Evolutionary conservation across 306 rosid species (phyloP).

Genomic region (Vigna hirtella): DNA sequence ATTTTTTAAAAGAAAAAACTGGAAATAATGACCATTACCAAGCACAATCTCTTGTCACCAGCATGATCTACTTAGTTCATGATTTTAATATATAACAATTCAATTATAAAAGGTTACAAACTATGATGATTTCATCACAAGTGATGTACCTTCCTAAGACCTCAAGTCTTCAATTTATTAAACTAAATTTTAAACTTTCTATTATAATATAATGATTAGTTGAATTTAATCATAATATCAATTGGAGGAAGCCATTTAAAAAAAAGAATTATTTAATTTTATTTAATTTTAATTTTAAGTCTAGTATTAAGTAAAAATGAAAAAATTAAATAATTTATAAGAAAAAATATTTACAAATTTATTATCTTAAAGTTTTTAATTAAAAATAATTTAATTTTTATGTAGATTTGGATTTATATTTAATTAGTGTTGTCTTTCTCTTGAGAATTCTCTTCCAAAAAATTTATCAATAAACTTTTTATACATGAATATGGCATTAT

Average conservation of each 20-base stretch:
- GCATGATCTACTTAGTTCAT: slow-evolving; percentile 16
- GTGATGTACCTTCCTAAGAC: neutral
- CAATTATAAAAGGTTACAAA: neutral
- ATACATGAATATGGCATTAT: neutral
- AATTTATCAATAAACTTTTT: too few species aligned
- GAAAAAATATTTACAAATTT: too few species aligned
- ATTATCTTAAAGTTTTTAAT: too few species aligned
- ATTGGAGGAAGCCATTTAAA: neutral
- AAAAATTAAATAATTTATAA: too few species aligned
- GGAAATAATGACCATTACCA: neutral
- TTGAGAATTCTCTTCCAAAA: too few species aligned
- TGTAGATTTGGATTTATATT: too few species aligned
- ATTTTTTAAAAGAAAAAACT: neutral
- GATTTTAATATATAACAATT: neutral
- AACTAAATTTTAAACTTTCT: neutral
- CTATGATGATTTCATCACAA: neutral
- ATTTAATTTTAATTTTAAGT: too few species aligned
- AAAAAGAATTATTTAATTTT: too few species aligned
- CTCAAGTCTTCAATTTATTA: neutral
- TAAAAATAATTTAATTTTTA: too few species aligned
- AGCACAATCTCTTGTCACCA: slow-evolving; percentile 9
- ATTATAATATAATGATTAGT: neutral
- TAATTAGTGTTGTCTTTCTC: too few species aligned
- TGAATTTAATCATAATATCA: slow-evolving; percentile 4
- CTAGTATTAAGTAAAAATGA: too few species aligned